Percentiles rank a stretch among this genome's conserved stretches.
Conservation (phyloP, 2,329 filamentous ascomycete genomes). For the Aureobasidium zeae region DNA sequence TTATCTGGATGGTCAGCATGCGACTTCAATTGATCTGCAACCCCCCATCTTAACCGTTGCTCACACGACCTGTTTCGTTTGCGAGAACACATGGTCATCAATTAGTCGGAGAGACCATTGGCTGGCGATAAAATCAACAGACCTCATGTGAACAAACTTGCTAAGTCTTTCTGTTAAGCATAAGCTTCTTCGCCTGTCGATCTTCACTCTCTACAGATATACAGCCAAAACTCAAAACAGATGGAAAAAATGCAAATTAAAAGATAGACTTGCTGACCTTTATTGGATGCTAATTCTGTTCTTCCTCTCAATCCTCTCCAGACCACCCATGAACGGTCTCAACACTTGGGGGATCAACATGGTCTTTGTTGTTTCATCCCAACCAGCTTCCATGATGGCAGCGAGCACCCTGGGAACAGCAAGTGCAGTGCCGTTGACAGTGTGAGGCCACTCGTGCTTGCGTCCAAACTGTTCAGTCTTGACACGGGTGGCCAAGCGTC, state of each 20-base stretch:
- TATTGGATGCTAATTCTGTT: conserved; percentile 6
- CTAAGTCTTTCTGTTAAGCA: too few species aligned
- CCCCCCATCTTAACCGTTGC: too few species aligned
- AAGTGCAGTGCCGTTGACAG: conserved; percentile 86
- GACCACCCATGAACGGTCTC: conserved; percentile 73
- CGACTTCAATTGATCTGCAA: too few species aligned
- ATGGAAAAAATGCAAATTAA: background rate
- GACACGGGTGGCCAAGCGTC: conserved; percentile 68
- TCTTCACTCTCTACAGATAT: too few species aligned
- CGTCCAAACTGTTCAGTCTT: conserved; percentile 39
- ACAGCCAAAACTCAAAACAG: background rate
- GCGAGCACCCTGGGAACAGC: conserved; percentile 85
- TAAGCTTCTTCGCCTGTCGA: too few species aligned
- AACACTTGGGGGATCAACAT: conserved; percentile 73
- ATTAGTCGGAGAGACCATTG: too few species aligned
- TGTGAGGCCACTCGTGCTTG: conserved; percentile 71
- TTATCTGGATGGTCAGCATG: too few species aligned
- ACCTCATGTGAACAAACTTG: too few species aligned
- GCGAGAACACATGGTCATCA: too few species aligned
- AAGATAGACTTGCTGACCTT: background rate
- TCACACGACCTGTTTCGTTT: too few species aligned
- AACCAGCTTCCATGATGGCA: conserved; percentile 82
- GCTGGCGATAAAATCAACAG: too few species aligned
- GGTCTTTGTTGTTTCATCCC: conserved; percentile 58
- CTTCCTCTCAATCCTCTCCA: conserved; percentile 51